Base-by-base conservation (phyloP, 768 basidiomycete species). In the Lactifluus hygrophoroides region DNA sequence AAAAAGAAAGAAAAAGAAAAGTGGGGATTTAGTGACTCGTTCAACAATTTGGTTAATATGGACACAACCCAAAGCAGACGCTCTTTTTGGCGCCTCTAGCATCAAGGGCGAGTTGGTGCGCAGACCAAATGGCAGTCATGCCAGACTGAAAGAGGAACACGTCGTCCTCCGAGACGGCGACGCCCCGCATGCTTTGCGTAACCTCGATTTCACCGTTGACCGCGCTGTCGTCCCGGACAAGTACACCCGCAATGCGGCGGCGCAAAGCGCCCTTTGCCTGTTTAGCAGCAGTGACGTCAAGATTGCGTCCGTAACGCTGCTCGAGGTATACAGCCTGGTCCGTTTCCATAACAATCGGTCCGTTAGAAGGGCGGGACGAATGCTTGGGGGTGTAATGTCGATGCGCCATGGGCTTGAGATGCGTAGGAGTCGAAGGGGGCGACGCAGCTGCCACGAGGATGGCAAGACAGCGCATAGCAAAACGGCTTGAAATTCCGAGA, bases 61-160 rank as follows among this genome's bases (percentile, higher is more conserved):
- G 16, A 17, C 19, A 72, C 86, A 62, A 95, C 94, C 95, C 95
- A 65, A 95, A 97, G 67, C 92, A 95, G 30, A 94, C 81, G 65
- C 90, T 94, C 75, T 94, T 96, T 10, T 83, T 85, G 10, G 69
- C 64, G 40, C 82, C 79, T 30, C 76, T 74, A 3, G 74, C 77
- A 25, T 74, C 72, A 56, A 84, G 73, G 6, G 80, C 80, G 9
- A 93, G 74, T 63, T 88, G 80, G 67, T 96, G 93, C 0, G 93
- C 85, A 67, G 79, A 86, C 89, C 90, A 99, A 51, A 99, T 95
- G 1, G 95, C 94, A 34, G 85, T 73, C 95, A 99, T 98, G 1
- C 95, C 95, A 0, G 84, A 81, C 0, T 91, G 80, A 66, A 79
- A 94, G 25, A 99, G 75, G 69, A 81, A 97, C 0, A 98, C 95